phyloP scores from a whole-genome alignment of 352 stramenopile genomes.

The Nothophytophthora sp. region DNA sequence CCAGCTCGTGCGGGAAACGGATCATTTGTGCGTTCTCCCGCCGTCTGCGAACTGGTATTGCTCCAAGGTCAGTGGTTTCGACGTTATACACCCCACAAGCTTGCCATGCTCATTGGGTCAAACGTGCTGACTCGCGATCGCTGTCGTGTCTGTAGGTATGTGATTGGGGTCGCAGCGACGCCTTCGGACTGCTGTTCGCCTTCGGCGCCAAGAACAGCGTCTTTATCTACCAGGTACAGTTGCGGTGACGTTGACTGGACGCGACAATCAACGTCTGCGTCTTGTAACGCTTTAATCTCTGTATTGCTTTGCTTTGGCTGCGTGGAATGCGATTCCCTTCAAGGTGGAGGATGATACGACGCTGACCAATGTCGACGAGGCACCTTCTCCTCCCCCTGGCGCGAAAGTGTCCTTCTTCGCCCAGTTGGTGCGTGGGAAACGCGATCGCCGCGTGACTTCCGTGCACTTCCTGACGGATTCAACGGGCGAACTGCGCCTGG shows the following conservation, averaged over 20 bases:
- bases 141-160: slow-evolving; percentile 42
- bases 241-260: too few species aligned
- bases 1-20: background rate
- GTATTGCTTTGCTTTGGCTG: background rate
- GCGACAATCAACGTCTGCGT: too few species aligned
- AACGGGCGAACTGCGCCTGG: slow-evolving; percentile 33
- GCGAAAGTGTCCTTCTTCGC: slow-evolving; percentile 40
- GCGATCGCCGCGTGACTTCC: slow-evolving; percentile 61
- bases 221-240: slow-evolving; percentile 72
- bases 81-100: slow-evolving; percentile 1
- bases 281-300: background rate
- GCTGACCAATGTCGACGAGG: background rate
- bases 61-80: slow-evolving; percentile 48
- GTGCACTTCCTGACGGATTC: slow-evolving; percentile 47
- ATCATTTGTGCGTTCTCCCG: slow-evolving; percentile 45
- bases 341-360: background rate
- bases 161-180: slow-evolving; percentile 51
- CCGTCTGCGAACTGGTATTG: slow-evolving; percentile 82
- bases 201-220: slow-evolving; percentile 67
- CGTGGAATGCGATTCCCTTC: too few species aligned
- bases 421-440: slow-evolving; percentile 52
- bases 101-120: background rate
- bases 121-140: background rate
- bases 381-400: background rate
- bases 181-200: slow-evolving; percentile 38